Conservation (phyloP, 2,329 filamentous ascomycete species). For the Colletotrichum sp. region DNA sequence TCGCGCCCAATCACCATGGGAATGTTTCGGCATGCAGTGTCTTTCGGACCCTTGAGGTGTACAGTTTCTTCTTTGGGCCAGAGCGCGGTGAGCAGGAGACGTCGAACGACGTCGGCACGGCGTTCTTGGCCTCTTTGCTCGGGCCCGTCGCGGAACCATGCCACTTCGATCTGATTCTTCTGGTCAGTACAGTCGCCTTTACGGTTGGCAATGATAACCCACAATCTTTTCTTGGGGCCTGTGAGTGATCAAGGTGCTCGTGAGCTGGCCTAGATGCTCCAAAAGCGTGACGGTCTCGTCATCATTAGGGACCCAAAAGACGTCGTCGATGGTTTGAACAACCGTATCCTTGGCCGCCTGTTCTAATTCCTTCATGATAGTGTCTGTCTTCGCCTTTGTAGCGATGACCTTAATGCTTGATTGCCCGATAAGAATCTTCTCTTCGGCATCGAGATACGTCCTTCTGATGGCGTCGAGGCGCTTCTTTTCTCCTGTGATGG, state of each 20-base stretch:
- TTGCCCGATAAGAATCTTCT: constrained; percentile 39
- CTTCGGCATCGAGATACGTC: constrained; percentile 35
- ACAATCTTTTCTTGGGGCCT: background rate
- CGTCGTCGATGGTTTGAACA: constrained; percentile 27
- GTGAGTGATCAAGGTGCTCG: constrained; percentile 29
- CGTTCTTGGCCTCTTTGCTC: constrained; percentile 9
- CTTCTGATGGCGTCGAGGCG: constrained; percentile 19
- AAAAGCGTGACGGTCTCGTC: constrained; percentile 30
- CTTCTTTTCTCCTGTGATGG: background rate
- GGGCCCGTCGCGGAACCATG: background rate
- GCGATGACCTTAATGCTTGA: constrained; percentile 39
- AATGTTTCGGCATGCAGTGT: background rate
- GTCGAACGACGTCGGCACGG: constrained; percentile 21
- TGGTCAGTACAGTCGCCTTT: background rate
- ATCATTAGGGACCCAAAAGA: constrained; percentile 27
- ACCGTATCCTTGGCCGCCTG: background rate
- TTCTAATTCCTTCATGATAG: constrained; percentile 33
- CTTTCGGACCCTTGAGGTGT: background rate
- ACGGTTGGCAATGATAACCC: background rate
- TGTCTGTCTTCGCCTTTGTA: constrained; percentile 38
- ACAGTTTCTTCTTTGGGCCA: background rate
- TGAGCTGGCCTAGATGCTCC: constrained; percentile 41
- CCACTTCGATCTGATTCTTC: constrained; percentile 22
- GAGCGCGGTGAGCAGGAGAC: constrained; percentile 14
- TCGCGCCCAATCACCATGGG: background rate